phyloP scores from a whole-genome alignment of 2,329 filamentous ascomycete species.

The Penicillium sp. region DNA sequence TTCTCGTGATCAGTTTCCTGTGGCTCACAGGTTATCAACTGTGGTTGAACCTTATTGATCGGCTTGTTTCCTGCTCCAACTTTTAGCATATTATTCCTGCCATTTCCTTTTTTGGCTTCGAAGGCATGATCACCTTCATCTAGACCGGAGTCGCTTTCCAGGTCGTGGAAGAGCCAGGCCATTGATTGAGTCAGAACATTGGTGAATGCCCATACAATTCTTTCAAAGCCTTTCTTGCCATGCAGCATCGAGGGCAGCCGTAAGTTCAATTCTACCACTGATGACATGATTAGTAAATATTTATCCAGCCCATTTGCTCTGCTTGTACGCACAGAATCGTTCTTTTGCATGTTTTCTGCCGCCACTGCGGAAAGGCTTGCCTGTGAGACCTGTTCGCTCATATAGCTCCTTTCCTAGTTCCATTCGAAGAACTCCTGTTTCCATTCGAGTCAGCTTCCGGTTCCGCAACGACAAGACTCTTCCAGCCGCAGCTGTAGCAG shows the following conservation, averaged over 20 bases:
- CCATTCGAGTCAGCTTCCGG: not conserved
- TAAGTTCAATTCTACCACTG: conserved; percentile 76
- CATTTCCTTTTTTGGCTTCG: not conserved
- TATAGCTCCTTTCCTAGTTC: conserved; percentile 79
- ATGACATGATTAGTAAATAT: conserved; percentile 13
- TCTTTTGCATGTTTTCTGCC: conserved; percentile 65
- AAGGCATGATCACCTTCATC: conserved; percentile 44
- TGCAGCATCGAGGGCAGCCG: conserved; percentile 71
- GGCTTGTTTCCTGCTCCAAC: conserved; percentile 25
- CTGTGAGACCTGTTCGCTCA: conserved; percentile 76
- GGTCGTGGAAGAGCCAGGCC: conserved; percentile 76
- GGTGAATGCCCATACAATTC: conserved; percentile 73
- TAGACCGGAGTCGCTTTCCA: conserved; percentile 31
- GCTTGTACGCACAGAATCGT: conserved; percentile 64
- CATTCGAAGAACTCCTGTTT: conserved; percentile 66
- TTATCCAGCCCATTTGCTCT: not conserved
- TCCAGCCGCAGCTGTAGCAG: not conserved
- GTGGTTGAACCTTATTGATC: conserved; percentile 41
- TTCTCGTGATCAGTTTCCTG: conserved; percentile 23
- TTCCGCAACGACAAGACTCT: not conserved
- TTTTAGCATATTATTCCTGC: not conserved
- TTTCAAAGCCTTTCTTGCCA: conserved; percentile 79
- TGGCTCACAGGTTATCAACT: conserved; percentile 32
- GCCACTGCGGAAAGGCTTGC: conserved; percentile 60
- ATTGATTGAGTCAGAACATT: conserved; percentile 68